A percentile compares a stretch with the other conserved stretches of the same genome.
Evolutionary conservation across 805 yeast species (phyloP).

Genomic region (Saturnispora kantuleensis): DNA sequence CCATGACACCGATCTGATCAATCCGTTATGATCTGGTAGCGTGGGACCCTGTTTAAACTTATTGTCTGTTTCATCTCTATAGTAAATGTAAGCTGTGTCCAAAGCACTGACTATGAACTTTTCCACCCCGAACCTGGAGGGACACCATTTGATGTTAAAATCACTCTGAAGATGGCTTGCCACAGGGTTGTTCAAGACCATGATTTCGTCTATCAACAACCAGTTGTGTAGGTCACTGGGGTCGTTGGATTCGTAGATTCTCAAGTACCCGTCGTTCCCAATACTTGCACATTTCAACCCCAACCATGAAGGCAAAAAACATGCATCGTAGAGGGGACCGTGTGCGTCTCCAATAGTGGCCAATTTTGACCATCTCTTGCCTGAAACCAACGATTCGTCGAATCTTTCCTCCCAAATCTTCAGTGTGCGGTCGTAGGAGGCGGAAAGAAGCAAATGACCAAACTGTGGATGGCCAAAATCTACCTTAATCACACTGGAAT

Average conservation of each 20-base stretch:
- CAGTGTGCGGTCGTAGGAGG: conserved; percentile 82
- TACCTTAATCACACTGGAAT: conserved; percentile 70
- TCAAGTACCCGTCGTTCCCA: conserved; percentile 78
- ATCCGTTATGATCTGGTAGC: conserved; percentile 76
- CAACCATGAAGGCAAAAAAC: conserved; percentile 76
- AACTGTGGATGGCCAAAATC: conserved; percentile 94
- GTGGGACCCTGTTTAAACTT: conserved; percentile 49
- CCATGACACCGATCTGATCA: conserved; percentile 87
- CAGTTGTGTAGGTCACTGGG: conserved; percentile 82
- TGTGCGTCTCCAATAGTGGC: conserved; percentile 75
- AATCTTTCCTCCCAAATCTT: conserved; percentile 87
- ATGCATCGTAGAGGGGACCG: conserved; percentile 85
- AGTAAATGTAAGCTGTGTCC: conserved; percentile 79
- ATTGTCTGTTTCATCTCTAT: conserved; percentile 33
- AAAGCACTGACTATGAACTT: conserved; percentile 75
- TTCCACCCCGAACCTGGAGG: conserved; percentile 72
- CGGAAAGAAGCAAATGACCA: conserved; percentile 78
- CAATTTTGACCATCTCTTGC: conserved; percentile 71
- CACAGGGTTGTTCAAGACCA: conserved; percentile 58
- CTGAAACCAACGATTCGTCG: conserved; percentile 66
- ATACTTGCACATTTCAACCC: conserved; percentile 79
- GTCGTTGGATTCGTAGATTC: conserved; percentile 81
- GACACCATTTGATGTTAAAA: conserved; percentile 85
- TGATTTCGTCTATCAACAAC: conserved; percentile 66
- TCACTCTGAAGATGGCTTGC: conserved; percentile 77